Conservation (phyloP, 1,284 basidiomycete genomes). For the Marasmius sp. region DNA sequence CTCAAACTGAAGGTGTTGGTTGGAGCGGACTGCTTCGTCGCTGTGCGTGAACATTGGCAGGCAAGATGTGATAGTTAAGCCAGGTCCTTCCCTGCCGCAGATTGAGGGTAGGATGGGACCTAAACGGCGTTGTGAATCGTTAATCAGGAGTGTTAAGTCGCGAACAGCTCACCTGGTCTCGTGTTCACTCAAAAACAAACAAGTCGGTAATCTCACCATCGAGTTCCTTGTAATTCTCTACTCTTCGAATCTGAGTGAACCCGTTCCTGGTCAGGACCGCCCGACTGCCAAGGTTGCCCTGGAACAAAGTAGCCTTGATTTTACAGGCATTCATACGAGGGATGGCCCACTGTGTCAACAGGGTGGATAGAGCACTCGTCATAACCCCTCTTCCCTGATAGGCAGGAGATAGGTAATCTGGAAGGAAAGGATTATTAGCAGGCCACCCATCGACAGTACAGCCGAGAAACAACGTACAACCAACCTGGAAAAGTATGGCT, state of each 20-base stretch:
- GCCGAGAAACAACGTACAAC: slow-evolving; percentile 36
- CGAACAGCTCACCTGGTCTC: neutral
- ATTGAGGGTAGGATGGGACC: too few relatives aligned
- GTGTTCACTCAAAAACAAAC: neutral
- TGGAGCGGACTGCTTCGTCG: too few relatives aligned
- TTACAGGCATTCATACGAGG: slow-evolving; percentile 54
- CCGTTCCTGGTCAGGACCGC: slow-evolving; percentile 67
- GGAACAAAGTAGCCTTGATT: slow-evolving; percentile 44
- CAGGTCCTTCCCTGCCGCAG: too few relatives aligned
- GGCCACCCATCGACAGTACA: neutral
- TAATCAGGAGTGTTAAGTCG: neutral
- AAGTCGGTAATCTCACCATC: neutral
- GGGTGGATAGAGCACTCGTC: slow-evolving; percentile 51
- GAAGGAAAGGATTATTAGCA: neutral
- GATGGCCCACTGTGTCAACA: slow-evolving; percentile 56
- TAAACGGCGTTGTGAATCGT: too few relatives aligned
- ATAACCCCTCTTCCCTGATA: slow-evolving; percentile 69
- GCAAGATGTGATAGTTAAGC: too few relatives aligned
- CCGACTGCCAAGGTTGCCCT: slow-evolving; percentile 55
- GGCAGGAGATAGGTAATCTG: slow-evolving; percentile 55
- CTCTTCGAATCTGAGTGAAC: slow-evolving; percentile 35
- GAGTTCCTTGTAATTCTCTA: neutral
- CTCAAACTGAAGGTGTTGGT: too few relatives aligned
- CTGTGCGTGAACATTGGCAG: too few relatives aligned
- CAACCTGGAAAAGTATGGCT: slow-evolving; percentile 52